These are phyloP conservation scores for Leccinum broughii DNA, from an alignment of 768 basidiomycete genomes.

Conservation along the genomic window DNA sequence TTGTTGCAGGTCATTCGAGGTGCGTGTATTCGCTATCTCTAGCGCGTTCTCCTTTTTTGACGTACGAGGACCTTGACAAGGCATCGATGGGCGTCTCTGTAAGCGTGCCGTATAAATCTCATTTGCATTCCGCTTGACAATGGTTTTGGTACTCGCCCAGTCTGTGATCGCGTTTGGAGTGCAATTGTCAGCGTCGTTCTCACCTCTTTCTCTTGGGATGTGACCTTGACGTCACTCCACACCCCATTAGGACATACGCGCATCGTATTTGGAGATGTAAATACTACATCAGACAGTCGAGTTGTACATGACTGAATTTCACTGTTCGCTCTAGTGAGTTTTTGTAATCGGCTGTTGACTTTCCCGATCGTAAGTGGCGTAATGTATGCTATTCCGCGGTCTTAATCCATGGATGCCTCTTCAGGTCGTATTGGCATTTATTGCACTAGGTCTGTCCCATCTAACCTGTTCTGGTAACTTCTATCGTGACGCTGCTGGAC, in stretches of 20 bases:
- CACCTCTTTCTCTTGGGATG: neutral
- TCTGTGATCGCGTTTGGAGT: slow-evolving; percentile 37
- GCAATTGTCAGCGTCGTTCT: slow-evolving; percentile 30
- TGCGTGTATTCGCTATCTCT: neutral
- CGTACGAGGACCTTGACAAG: slow-evolving; percentile 12
- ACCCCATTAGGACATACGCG: slow-evolving; percentile 33
- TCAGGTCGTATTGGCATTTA: slow-evolving; percentile 30
- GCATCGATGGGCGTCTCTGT: slow-evolving; percentile 39
- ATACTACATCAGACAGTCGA: slow-evolving; percentile 7
- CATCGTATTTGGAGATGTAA: slow-evolving; percentile 40
- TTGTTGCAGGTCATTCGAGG: slow-evolving; percentile 26
- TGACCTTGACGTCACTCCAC: slow-evolving; percentile 6
- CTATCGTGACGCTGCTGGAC: neutral
- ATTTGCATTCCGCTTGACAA: neutral
- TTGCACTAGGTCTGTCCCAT: slow-evolving; percentile 27
- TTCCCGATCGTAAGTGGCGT: slow-evolving; percentile 32
- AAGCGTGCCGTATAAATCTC: neutral
- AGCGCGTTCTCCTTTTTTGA: neutral
- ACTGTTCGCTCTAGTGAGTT: slow-evolving; percentile 29
- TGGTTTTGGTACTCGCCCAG: slow-evolving; percentile 11
- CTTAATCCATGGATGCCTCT: neutral
- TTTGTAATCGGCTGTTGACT: slow-evolving; percentile 31
- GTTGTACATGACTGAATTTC: neutral
- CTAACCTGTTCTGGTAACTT: neutral
- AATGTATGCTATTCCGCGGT: neutral